Evolutionary conservation across 345 rosid species (phyloP).

Genomic region (Salix purpurea): DNA sequence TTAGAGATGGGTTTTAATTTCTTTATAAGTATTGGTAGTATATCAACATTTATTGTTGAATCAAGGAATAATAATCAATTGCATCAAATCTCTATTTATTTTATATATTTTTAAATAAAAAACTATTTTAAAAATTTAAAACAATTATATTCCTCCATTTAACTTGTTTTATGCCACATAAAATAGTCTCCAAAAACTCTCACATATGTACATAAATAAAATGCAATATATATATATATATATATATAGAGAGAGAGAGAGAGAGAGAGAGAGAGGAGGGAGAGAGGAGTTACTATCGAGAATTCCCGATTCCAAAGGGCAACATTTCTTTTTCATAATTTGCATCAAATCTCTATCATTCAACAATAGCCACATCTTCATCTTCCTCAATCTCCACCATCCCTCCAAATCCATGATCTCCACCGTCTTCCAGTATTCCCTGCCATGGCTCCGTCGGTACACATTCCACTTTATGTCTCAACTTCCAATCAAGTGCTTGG

Average conservation of each 20-base stretch:
- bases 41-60: too few relatives aligned
- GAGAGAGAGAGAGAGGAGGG: too few relatives aligned
- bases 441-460: slow-evolving; percentile 46
- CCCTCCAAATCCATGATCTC: slow-evolving; percentile 20
- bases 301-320: neutral
- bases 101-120: too few relatives aligned
- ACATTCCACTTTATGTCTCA: slow-evolving; percentile 70
- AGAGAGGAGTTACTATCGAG: neutral
- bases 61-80: too few relatives aligned
- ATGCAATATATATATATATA: neutral
- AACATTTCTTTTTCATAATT: neutral
- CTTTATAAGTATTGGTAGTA: too few relatives aligned
- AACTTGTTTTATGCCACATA: neutral
- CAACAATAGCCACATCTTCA: slow-evolving; percentile 1
- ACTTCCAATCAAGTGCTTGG: slow-evolving; percentile 90
- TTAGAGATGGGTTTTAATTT: too few relatives aligned
- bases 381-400: slow-evolving; percentile 28
- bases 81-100: too few relatives aligned
- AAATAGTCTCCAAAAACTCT: neutral
- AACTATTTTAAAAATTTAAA: too few relatives aligned
- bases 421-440: slow-evolving; percentile 25
- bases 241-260: neutral
- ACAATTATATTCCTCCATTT: neutral
- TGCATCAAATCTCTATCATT: neutral
- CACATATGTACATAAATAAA: neutral